Percentiles rank a stretch among this genome's conserved stretches.
phyloP scores from a whole-genome alignment of 2,329 filamentous ascomycete species.

The Arthrinium phaeospermum region DNA sequence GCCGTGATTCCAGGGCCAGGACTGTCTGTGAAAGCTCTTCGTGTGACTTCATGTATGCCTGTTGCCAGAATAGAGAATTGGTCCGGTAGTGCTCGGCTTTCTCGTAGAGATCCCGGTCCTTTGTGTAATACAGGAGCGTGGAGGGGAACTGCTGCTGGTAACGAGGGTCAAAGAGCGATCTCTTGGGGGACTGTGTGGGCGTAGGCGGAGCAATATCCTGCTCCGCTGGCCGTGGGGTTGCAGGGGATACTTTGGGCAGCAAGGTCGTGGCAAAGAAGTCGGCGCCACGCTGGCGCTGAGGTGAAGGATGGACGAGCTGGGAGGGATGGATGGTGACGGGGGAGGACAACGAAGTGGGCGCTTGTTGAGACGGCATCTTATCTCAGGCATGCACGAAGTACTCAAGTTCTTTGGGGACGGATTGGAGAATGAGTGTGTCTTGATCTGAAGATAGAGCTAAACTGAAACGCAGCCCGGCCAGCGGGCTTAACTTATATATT shows the following conservation, averaged over 20 bases:
- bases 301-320: background rate
- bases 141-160: background rate
- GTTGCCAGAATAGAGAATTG: background rate
- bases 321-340: background rate
- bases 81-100: background rate
- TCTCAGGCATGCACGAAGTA: background rate
- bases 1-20: background rate
- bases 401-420: background rate
- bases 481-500: conserved; percentile 3
- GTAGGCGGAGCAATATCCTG: too few species aligned
- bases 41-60: background rate
- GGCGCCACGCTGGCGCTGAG: background rate
- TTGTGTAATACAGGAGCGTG: conserved; percentile 3
- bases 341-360: background rate
- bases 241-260: background rate
- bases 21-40: background rate
- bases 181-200: too few species aligned
- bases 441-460: background rate
- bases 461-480: background rate
- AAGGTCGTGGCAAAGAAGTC: background rate
- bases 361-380: background rate
- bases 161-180: background rate
- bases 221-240: background rate
- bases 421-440: background rate
- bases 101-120: background rate